Base-by-base conservation (phyloP, 2,329 filamentous ascomycete species). In the Colletotrichum sp. region DNA sequence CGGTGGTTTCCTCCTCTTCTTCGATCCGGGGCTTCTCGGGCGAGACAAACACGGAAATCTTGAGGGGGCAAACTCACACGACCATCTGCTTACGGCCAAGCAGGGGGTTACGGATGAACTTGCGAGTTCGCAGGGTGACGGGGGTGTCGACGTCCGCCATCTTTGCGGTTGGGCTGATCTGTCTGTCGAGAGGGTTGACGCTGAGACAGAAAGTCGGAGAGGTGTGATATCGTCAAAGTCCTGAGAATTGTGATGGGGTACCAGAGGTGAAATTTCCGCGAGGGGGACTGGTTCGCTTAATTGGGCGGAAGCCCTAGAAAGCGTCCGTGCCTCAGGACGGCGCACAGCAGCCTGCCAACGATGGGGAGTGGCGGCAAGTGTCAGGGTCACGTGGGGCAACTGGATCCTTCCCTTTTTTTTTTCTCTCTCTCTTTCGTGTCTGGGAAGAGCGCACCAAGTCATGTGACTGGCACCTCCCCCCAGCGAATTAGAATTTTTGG, bases 91-190 rank as follows among this genome's bases (percentile, higher is more conserved):
- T 98, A 89, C 96, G 95, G 88, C 94, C 95, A 87, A 99, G 94
- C 87, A 99, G 95, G 89, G 97, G 95, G 94, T 99, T 99, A 92
- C 96, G 95, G 91, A 99, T 98, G 95, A 99, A 99, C 93, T 99
- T 99, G 95, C 97, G 96, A 90, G 97, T 99, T 92, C 97, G 93
- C 90, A 96, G 90, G 85, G 94, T 96, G 87, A 96, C 93, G 86
- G 93, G 90, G 84, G 89, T 89, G 87, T 95, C 93, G 86, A 89
- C 89, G 90, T 96, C 95, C 90, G 96, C 95, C 96, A 98, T 98
- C 89, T 89, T 98, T 91, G 90, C 90, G 89, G 85, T 76, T 65
- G 69, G 72, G 73, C 69, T 76, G 69, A 72, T 75, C 85, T 88
- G 79, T 80, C 79, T 75, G 72, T 77, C 76, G 79, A 64, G 66